phyloP scores from a whole-genome alignment of 179 eudicot species.

The Pouteria campechiana region DNA sequence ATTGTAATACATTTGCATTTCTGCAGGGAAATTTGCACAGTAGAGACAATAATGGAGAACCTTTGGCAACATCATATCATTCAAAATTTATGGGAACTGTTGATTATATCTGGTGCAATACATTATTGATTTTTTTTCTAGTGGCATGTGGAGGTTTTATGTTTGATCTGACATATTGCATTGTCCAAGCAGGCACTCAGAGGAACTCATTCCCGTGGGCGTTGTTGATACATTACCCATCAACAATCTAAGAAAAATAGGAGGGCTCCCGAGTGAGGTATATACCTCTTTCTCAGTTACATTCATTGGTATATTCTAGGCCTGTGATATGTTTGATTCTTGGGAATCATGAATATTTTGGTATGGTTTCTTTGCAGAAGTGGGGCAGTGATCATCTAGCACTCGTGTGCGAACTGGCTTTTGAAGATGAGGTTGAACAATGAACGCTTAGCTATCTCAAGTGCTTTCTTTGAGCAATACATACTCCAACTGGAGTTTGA shows the following conservation, averaged over 20 bases:
- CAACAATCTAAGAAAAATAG: constrained; percentile 23
- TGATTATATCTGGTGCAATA: constrained; percentile 85
- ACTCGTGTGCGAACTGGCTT: constrained; percentile 60
- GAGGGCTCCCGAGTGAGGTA: constrained; percentile 77
- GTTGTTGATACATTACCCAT: constrained; percentile 61
- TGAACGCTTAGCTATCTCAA: background rate
- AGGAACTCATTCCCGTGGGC: constrained; percentile 49
- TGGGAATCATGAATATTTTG: background rate
- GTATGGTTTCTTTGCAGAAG: constrained; percentile 23
- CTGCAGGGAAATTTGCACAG: constrained; percentile 36
- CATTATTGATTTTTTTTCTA: no score
- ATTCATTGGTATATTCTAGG: no score
- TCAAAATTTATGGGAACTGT: constrained; percentile 59
- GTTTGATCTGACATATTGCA: background rate
- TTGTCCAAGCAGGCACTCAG: constrained; percentile 44
- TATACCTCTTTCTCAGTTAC: no score
- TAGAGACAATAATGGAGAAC: constrained; percentile 48
- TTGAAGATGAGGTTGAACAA: constrained; percentile 10
- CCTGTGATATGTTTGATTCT: background rate
- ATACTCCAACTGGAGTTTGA: background rate
- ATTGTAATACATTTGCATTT: constrained; percentile 6
- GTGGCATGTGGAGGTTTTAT: no score
- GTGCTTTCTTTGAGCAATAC: background rate
- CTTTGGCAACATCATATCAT: constrained; percentile 61
- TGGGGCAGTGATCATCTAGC: constrained; percentile 82